Evolutionary conservation across 2,329 filamentous ascomycete genomes (phyloP), one percentile per base, ranked within the genome.

Genomic region (Aurifilum marmelostoma): DNA sequence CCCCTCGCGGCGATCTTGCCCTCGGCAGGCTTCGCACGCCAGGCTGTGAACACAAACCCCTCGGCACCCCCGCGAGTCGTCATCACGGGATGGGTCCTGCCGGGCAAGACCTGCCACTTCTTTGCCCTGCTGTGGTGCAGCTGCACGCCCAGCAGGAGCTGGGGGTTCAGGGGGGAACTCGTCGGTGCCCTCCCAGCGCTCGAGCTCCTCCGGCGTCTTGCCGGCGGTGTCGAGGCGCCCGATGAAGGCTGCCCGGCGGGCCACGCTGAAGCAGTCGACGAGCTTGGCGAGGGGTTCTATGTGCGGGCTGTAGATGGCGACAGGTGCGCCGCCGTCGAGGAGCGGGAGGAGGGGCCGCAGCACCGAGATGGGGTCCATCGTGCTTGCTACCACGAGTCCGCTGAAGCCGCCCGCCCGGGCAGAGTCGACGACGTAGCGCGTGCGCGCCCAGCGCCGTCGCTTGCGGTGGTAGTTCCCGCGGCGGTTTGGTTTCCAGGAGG

Each of bases 61-160:
- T 98, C 95, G 0, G 93, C 89, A 0, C 95, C 95, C 27, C 96
- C 96, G 54, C 88, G 87, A 50, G 89, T 89, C 70, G 92, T 97
- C 96, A 99, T 99, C 67, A 97, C 80, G 8, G 96, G 96, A 81
- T 99, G 96, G 65, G 96, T 98, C 66, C 96, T 84, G 0, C 93
- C 92, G 0, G 96, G 96, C 61, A 99, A 79, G 1, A 97, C 94
- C 82, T 99, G 96, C 92, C 93, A 98, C 66, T 88, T 85, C 71
- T 92, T 86, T 6, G 92, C 90, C 18, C 93, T 85, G 62, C 91
- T 92, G 2, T 90, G 96, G 81, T 98, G 94, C 66, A 99, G 84
- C 16, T 86, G 88, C 0, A 93, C 89, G 0, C 91, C 92, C 0
- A 98, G 85, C 4, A 99, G 79, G 65, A 97, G 80, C 2, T 93